Percentiles rank a stretch among this genome's conserved stretches.
These are phyloP conservation scores for Filobasidium floriforme DNA, from an alignment of 768 basidiomycete genomes.

Conservation along the genomic window DNA sequence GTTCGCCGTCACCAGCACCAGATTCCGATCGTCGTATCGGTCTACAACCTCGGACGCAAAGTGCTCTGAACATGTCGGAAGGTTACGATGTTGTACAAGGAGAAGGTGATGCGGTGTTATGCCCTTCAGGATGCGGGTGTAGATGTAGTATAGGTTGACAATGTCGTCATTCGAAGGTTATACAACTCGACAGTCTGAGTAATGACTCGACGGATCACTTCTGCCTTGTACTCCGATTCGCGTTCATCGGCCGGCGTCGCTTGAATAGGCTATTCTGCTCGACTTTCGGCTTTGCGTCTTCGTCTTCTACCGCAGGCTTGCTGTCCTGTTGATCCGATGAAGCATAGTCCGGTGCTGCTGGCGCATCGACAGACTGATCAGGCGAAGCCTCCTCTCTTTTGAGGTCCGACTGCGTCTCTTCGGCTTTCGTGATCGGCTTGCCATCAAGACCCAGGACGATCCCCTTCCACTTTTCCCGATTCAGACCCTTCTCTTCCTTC, in stretches of 20 bases:
- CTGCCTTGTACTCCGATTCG: conserved; percentile 23
- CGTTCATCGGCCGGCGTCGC: conserved; percentile 25
- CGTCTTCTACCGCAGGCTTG: conserved; percentile 20
- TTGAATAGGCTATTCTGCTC: conserved; percentile 41
- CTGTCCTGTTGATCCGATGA: conserved; percentile 4
- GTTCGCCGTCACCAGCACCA: background rate
- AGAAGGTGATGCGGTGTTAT: conserved; percentile 6
- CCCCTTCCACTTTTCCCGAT: conserved; percentile 21
- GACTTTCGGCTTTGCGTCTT: conserved; percentile 13
- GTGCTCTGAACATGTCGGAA: background rate
- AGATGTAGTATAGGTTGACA: background rate
- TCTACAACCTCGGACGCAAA: background rate
- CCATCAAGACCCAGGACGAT: conserved; percentile 12
- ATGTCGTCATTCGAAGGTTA: background rate
- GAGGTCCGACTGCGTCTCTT: conserved; percentile 1
- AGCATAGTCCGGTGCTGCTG: background rate
- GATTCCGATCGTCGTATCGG: background rate
- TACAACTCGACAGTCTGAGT: background rate
- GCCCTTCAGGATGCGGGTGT: conserved; percentile 16
- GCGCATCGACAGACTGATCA: background rate
- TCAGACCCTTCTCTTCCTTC: conserved; percentile 16
- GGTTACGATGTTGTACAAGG: background rate
- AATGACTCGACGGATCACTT: background rate
- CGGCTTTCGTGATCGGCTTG: conserved; percentile 16
- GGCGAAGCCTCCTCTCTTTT: background rate